Evolutionary conservation across 306 rosid genomes (phyloP).

Genomic region (Prosopis cineraria): DNA sequence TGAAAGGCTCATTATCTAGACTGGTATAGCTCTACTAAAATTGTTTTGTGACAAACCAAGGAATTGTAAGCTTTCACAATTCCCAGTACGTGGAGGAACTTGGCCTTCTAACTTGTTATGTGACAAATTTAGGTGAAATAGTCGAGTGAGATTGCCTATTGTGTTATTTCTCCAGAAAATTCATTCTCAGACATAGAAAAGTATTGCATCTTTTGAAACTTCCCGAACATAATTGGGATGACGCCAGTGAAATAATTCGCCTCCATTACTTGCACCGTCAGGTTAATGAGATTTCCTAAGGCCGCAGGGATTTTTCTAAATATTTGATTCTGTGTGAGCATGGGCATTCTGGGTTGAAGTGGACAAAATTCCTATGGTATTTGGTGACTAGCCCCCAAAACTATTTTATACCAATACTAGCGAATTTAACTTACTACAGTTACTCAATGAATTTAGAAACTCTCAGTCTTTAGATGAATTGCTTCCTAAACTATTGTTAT

Average conservation of each 20-base stretch:
- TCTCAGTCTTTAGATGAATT: neutral
- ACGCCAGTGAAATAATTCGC: neutral
- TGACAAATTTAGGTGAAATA: neutral
- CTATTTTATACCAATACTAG: too few relatives aligned
- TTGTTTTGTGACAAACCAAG: neutral
- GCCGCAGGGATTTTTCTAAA: neutral
- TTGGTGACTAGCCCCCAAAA: neutral
- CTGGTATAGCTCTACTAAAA: neutral
- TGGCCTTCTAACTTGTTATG: neutral
- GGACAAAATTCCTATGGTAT: neutral
- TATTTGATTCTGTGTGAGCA: neutral
- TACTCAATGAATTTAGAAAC: neutral
- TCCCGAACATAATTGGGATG: neutral
- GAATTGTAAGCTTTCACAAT: neutral
- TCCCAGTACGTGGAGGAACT: neutral
- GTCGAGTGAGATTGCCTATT: neutral
- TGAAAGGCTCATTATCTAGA: neutral
- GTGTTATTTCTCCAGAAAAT: neutral
- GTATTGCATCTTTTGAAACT: neutral
- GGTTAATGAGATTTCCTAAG: neutral
- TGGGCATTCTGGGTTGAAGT: neutral
- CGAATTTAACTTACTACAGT: neutral
- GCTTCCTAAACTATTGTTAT: neutral
- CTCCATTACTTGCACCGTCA: rapidly evolving
- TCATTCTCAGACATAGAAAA: neutral